phyloP scores from a whole-genome alignment of 2,329 filamentous ascomycete species.

The Arthrinium puccinioides region DNA sequence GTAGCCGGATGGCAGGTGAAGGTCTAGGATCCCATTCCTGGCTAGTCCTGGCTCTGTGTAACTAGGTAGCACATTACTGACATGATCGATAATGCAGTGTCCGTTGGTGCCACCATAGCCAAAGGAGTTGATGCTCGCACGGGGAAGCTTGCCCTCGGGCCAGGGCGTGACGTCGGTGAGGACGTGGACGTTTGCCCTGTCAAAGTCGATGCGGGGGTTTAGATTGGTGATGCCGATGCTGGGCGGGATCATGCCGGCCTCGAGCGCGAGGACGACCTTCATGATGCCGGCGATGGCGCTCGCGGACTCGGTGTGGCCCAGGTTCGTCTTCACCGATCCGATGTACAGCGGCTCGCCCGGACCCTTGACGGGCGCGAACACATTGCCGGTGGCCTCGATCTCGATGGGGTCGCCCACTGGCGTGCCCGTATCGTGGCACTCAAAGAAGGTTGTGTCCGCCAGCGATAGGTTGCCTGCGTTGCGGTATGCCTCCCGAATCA shows the following conservation, averaged over 20 bases:
- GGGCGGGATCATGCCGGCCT: conserved; percentile 18
- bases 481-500: conserved; percentile 14
- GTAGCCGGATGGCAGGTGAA: background rate
- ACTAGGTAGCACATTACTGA: conserved; percentile 8
- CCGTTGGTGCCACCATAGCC: conserved; percentile 27
- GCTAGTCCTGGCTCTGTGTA: conserved; percentile 1
- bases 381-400: conserved; percentile 20
- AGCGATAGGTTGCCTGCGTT: conserved; percentile 10
- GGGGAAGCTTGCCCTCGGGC: conserved; percentile 10
- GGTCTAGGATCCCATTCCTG: background rate
- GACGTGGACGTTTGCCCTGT: conserved; percentile 10
- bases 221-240: conserved; percentile 12
- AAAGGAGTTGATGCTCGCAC: conserved; percentile 25
- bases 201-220: conserved; percentile 17
- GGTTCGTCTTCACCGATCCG: conserved; percentile 12
- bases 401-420: conserved; percentile 31
- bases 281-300: conserved; percentile 16
- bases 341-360: conserved; percentile 9
- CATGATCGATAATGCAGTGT: conserved; percentile 20
- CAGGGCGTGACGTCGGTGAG: conserved; percentile 10
- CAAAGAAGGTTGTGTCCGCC: conserved; percentile 9
- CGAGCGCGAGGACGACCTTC: conserved; percentile 15
- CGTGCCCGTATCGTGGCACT: conserved; percentile 29
- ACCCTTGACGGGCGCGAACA: conserved; percentile 3
- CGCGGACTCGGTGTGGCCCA: conserved; percentile 17